Evolutionary conservation across 2,329 filamentous ascomycete species (phyloP), one percentile per base, ranked within the genome.

Genomic region (Fusarium pseudograminearum): DNA sequence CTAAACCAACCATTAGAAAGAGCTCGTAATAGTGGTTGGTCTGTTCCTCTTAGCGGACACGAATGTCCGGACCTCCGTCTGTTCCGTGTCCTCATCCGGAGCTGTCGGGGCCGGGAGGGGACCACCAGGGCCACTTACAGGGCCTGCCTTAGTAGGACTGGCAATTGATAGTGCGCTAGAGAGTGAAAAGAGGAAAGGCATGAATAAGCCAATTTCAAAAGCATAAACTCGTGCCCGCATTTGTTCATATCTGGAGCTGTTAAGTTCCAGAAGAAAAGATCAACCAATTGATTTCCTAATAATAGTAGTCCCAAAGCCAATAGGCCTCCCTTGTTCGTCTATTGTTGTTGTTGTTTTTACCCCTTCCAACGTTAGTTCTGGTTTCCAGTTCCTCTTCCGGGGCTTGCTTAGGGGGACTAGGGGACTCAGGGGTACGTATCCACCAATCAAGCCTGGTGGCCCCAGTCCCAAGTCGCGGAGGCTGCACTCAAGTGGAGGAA

Each of bases 361-460:
- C 31, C 26, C 34, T 28, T 38, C 50, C 24, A 22, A 52, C 50
- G 7, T 30, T 52, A 48, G 45, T 30, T 42, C 28, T 22, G 18
- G 34, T n/a, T 51, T 55, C 59, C 38, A 46, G 56, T 62, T 24
- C 34, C 36, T 33, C 24, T 31, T 30, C 34, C 41, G 41, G 59
- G 59, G 38, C 36, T 18, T 24, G 24, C 20, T 45, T 42, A 38
- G 47, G 24, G 22, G 26, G 16, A 51, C 48, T 60, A n/a, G 18
- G 22, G 34, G 16, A 51, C 48, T 60, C 67, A 70, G 67, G 67
- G 67, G 67, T 36, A 46, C 44, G 53, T 59, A 70, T 57, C 67
- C 67, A 67, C 62, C 62, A 65, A 66, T 61, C 62, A 59, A 26
- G 20, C 30, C 40, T 18, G 33, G 52, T 20, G 36, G 44, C 41